Evolutionary conservation across 768 basidiomycete genomes (phyloP), one percentile per base, ranked within the genome.

Genomic region (Lactifluus hygrophoroides): DNA sequence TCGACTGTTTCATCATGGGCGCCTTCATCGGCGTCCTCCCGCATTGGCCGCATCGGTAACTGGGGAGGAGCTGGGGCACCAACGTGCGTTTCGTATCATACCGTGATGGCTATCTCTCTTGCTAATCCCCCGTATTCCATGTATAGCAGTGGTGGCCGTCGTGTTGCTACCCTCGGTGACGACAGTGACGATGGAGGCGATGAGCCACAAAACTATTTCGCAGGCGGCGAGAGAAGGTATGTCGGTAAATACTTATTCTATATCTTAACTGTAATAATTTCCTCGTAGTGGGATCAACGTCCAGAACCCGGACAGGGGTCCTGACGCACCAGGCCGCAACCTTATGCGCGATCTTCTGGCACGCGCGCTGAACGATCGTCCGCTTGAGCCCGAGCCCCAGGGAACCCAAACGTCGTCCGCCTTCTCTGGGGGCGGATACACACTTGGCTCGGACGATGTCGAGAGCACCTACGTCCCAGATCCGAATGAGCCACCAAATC

Each of bases 211-310:
- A 77, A 79, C 17, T 90, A 86, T 79, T 98, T 91, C 71, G 86
- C 95, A 3, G 95, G 95, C n/a, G 95, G 95, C 0, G 95, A 95
- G 69, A 77, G 90, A 67, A 94, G 92, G 94, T 90, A 34, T 32
- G 69, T 51, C 25, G 5, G 16, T 19, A 21, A 23, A 7, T 27
- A 16, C 4, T 17, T 50, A 11, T 10, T 21, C 25, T 50, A 25
- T 62, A 21, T 54, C 54, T 7, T 21, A 37, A 23, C 42, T 13
- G 10, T 21, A 21, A 23, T 19, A 9, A 13, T 7, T 37, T 47
- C 5, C 5, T 4, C 51, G 8, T 67, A 97, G 94, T 70, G 95
- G 94, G 2, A 77, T 99, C 46, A 88, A 86, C 2, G 79, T 98
- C 1, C 81, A 95, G 72, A 93, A 92, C 68, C 95, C 95, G 1